Evolutionary conservation across 805 yeast genomes (phyloP), one percentile per base, ranked within the genome.

Genomic region (Wickerhamomyces queroliae): DNA sequence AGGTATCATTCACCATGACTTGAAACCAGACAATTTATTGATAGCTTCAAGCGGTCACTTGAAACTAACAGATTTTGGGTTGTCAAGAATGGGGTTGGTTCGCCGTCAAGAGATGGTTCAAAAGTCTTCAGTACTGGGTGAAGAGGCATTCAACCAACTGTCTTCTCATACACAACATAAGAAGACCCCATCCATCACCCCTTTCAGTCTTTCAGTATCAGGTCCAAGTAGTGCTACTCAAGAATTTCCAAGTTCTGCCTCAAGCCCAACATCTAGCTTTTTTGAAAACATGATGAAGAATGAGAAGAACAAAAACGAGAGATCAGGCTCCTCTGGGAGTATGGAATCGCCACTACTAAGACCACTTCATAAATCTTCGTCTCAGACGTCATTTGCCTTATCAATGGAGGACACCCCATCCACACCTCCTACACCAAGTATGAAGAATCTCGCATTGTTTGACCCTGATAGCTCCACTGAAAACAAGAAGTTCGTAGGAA

Each of bases 41-140:
- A 89, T 93, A 47, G 98, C 90, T 57, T 68, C 76, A 39, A 66
- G 68, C 26, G 99, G 99, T 0, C 99, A 93, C 63, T 60, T 93
- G 45, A 93, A 93, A 61, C 64, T 95, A 44, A 90, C 97, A 1
- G 99, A 93, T 63, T 93, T 93, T 67, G 99, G 99, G 1, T 70
- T 93, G 33, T 85, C 95, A 8, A 70, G 95, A 56, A 80, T 89
- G 70, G 97, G 97, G 23, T 74, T 90, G 33, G 76, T 88, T 27
- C 83, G 88, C 29, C 78, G 97, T 60, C 96, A 89, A 55, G 71
- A 74, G 52, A 50, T 25, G 10, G 40, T 15, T 27, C 34, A 31
- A 17, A 38, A 38, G 17, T 16, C n/a, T 16, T 32, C 49, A 0
- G 47, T 47, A 5, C 33, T 47, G 5, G 35, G 27, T 3, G 60